A percentile compares a stretch with the other conserved stretches of the same genome.
These are phyloP conservation scores for Zymoseptoria crescenta DNA, from an alignment of 2,329 filamentous ascomycete genomes.

Conservation along the genomic window DNA sequence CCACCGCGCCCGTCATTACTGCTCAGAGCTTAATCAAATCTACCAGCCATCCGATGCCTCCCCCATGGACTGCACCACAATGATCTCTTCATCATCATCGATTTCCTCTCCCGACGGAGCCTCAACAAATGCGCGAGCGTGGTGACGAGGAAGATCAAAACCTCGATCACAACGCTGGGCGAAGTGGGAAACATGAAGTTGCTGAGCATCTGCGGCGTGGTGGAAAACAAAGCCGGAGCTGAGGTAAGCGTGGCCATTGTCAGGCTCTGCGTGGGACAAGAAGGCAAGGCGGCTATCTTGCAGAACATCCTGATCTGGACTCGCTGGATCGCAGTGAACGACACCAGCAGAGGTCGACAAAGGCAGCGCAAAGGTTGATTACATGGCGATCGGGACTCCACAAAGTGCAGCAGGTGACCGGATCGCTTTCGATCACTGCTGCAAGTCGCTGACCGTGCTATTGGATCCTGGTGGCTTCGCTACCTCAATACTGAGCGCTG, in stretches of 20 bases:
- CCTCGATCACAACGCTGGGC: not conserved
- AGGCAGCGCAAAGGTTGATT: not conserved
- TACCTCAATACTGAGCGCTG: not conserved
- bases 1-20: not conserved
- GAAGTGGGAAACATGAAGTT: not conserved
- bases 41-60: too few relatives aligned
- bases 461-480: too few relatives aligned
- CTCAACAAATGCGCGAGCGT: not conserved
- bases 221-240: not conserved
- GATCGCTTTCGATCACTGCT: too few relatives aligned
- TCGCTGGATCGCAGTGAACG: not conserved
- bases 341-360: not conserved
- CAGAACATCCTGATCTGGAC: not conserved
- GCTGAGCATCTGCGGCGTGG: not conserved
- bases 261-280: not conserved
- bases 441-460: not conserved
- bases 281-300: not conserved
- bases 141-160: not conserved
- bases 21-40: not conserved
- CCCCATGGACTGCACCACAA: not conserved
- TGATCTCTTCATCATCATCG: not conserved
- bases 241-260: not conserved
- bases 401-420: too few relatives aligned
- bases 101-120: not conserved
- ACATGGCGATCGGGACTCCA: not conserved